phyloP scores from a whole-genome alignment of 2,329 filamentous ascomycete genomes.

The Pseudocercospora ulei region DNA sequence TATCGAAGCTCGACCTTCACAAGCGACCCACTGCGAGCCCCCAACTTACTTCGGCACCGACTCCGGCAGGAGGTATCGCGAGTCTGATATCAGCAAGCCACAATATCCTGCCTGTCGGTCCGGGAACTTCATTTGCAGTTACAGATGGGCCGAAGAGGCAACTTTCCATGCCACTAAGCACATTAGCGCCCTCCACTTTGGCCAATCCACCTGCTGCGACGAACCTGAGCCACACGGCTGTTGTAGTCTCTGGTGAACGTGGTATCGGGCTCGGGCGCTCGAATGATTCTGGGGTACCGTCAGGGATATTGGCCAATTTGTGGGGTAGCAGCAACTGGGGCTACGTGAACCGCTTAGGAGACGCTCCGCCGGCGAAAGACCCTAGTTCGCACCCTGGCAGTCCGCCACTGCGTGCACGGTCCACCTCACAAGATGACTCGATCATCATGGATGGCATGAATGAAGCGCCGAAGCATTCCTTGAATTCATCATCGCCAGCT shows the following conservation, averaged over 20 bases:
- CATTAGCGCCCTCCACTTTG: slow-evolving; percentile 69
- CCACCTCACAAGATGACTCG: slow-evolving; percentile 28
- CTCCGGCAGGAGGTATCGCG: slow-evolving; percentile 59
- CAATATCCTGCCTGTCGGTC: slow-evolving; percentile 59
- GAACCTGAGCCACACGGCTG: slow-evolving; percentile 74
- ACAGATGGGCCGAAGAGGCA: slow-evolving; percentile 21
- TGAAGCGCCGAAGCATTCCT: slow-evolving; percentile 14
- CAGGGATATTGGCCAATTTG: slow-evolving; percentile 80
- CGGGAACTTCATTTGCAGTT: slow-evolving; percentile 35
- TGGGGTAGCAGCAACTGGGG: slow-evolving; percentile 87
- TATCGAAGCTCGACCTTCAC: slow-evolving; percentile 84
- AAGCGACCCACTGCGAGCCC: slow-evolving; percentile 57
- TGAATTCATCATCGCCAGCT: slow-evolving; percentile 11
- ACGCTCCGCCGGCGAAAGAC: slow-evolving; percentile 38
- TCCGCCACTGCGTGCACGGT: slow-evolving; percentile 14
- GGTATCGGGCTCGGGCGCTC: slow-evolving; percentile 52
- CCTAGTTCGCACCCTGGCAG: slow-evolving; percentile 17
- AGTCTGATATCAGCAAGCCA: slow-evolving; percentile 79
- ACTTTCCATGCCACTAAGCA: slow-evolving; percentile 47
- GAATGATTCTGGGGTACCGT: slow-evolving; percentile 62
- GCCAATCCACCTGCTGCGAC: slow-evolving; percentile 76
- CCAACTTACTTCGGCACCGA: slow-evolving; percentile 20
- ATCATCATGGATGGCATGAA: slow-evolving; percentile 29
- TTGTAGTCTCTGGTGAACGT: slow-evolving; percentile 69
- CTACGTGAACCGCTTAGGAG: slow-evolving; percentile 52